These are phyloP conservation scores for Suillus alpinus DNA, from an alignment of 768 basidiomycete genomes.

Conservation along the genomic window DNA sequence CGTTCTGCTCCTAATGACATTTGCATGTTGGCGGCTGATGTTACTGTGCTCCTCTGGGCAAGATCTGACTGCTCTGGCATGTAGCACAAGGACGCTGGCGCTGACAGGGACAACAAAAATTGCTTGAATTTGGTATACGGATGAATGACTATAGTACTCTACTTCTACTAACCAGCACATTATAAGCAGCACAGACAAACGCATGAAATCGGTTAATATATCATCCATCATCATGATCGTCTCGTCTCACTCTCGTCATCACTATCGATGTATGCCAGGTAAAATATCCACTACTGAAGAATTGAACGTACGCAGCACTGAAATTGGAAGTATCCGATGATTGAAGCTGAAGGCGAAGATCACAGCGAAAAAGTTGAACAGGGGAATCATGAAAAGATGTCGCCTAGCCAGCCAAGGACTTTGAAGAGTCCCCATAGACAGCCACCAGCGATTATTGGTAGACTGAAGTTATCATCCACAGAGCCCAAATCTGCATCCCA, in stretches of 20 bases:
- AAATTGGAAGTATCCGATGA: background rate
- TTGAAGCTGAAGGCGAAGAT: background rate
- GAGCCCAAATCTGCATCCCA: slow-evolving; percentile 66
- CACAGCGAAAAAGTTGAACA: background rate
- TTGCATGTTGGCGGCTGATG: background rate
- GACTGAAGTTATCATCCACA: slow-evolving; percentile 85
- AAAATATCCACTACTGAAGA: background rate
- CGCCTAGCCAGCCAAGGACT: slow-evolving; percentile 34
- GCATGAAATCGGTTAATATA: background rate
- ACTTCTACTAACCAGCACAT: slow-evolving; percentile 3
- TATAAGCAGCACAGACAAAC: background rate
- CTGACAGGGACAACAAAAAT: background rate
- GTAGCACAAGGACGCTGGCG: background rate
- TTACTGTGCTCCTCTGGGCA: background rate
- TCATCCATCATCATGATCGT: background rate
- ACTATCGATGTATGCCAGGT: background rate
- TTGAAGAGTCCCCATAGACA: slow-evolving; percentile 57
- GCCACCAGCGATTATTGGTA: slow-evolving; percentile 85
- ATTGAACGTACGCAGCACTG: background rate
- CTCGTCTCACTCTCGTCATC: background rate
- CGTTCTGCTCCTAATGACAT: background rate
- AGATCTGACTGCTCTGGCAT: background rate
- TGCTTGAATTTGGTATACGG: background rate
- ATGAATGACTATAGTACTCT: slow-evolving; percentile 2
- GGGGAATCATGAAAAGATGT: slow-evolving; percentile 13